Evolutionary conservation across 2,329 filamentous ascomycete species (phyloP), one percentile per base, ranked within the genome.

Genomic region (Penicillium oxalicum): DNA sequence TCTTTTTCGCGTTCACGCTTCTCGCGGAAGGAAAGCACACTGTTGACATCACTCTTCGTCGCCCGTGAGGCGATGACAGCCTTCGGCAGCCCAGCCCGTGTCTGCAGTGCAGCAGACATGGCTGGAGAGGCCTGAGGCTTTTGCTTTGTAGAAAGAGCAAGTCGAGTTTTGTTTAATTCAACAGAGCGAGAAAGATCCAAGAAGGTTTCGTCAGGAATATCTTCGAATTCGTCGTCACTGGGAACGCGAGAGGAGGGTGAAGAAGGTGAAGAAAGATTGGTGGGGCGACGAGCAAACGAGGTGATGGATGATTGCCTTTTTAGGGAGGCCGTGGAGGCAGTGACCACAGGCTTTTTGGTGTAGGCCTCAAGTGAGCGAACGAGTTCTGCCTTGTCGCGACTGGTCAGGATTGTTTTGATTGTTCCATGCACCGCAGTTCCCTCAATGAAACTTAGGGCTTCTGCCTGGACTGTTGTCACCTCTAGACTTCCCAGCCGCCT

Each of bases 321-420:
- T 43, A 71, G 63, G 13, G 63, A 56, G 36, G 66, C 64, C n/a
- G 69, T 67, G 6, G 68, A 67, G 32, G 68, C 68, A 43, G 67
- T 66, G 36, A 74, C 66, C 40, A 74, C 69, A 7, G 72, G 68
- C 49, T 70, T 73, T 51, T 70, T 72, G 50, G 69, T 70, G 51
- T 73, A 74, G 9, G 70, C 74, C 56, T 84, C 81, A n/a, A 83
- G 65, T 13, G 81, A 78, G 45, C 78, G 70, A 45, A 81, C 76
- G 43, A 97, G 75, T 69, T 95, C 88, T 9, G 91, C 91, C 57
- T 91, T 89, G 64, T 97, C 90, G 48, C 86, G 83, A 33, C 81
- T 80, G 9, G 80, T 87, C 57, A 97, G 72, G 59, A 95, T 95
- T 2, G 91, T 95, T 60, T 81, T 84, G 55, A 84, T 79, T 18